A percentile compares a stretch with the other conserved stretches of the same genome.
phyloP scores from a whole-genome alignment of 768 basidiomycete genomes.

The Trametes gibbosa region DNA sequence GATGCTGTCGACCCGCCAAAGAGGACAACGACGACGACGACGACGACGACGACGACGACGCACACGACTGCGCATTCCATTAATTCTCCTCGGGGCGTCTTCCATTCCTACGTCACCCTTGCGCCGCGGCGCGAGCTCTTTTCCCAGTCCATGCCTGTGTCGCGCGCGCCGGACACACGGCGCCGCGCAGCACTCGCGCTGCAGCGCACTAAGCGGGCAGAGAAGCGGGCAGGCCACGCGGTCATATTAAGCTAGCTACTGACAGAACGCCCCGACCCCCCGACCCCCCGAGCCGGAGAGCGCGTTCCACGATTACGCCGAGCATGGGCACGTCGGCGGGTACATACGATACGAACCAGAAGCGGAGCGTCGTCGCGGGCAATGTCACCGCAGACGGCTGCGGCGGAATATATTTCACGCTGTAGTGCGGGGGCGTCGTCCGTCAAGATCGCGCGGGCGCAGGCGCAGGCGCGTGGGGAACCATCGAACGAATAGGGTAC shows the following conservation, averaged over 20 bases:
- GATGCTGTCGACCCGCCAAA: slow-evolving; percentile 8
- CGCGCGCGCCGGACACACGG: too few relatives aligned
- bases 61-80: slow-evolving; percentile 1
- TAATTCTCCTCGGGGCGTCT: background rate
- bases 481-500: slow-evolving; percentile 9
- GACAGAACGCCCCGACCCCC: too few relatives aligned
- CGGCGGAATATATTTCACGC: too few relatives aligned
- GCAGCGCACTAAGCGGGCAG: too few relatives aligned
- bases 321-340: slow-evolving; percentile 1
- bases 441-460: slow-evolving; percentile 2
- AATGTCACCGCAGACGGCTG: background rate
- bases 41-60: too few relatives aligned
- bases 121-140: too few relatives aligned
- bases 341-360: slow-evolving; percentile 3
- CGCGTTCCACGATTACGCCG: slow-evolving; percentile 1
- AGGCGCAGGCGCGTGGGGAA: background rate
- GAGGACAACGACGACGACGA: too few relatives aligned
- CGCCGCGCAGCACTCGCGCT: background rate
- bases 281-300: slow-evolving; percentile 2
- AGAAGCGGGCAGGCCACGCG: background rate
- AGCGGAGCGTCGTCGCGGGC: background rate
- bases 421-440: too few relatives aligned
- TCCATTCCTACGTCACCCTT: slow-evolving; percentile 1
- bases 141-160: too few relatives aligned
- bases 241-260: slow-evolving; percentile 10